Evolutionary conservation across 2,329 filamentous ascomycete species (phyloP), one percentile per base, ranked within the genome.

Genomic region (Cladosporium sp.): DNA sequence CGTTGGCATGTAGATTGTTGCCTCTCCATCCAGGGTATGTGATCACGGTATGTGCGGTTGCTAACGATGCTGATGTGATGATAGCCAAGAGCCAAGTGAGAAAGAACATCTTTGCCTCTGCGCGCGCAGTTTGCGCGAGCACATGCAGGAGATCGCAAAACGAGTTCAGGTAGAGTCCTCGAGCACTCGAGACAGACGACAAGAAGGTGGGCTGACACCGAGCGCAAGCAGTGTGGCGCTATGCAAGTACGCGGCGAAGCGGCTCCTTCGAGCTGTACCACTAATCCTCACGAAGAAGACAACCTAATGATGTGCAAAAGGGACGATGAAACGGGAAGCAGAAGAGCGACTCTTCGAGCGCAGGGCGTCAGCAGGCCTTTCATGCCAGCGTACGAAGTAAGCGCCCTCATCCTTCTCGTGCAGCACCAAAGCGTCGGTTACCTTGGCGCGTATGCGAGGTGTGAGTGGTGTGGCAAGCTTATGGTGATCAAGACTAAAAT

Each of bases 11-110:
- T 63, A 96, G 83, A 72, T 91, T 95, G 78, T 96, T 87, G 64
- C 91, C 92, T 82, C 92, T 79, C 86, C 88, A 93, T 65, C 89
- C 89, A 0, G 91, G 92, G 71, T 95, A 95, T 63, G 87, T 87
- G 73, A 96, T 88, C 70, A 96, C 83, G n/a, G 83, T 89, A 73
- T 95, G 90, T n/a, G 87, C 86, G 36, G 81, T 77, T 19, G 55
- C 56, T n/a, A 59, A 28, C 22, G 49, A 50, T 22, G 40, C 22
- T 17, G 49, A 19, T 15, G 59, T 39, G 39, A 54, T 49, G 12
- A 51, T 20, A 40, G 55, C 63, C 38, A 62, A 22, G 20, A 63
- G 5, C 12, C 50, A 43, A n/a, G 22, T 12, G 3, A 62, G 8
- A 9, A 47, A 37, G 39, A 56, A 49, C 62, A 65, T 65, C n/a